Conservation (phyloP, 495 filamentous ascomycete species). For the Annulohypoxylon moriforme region DNA sequence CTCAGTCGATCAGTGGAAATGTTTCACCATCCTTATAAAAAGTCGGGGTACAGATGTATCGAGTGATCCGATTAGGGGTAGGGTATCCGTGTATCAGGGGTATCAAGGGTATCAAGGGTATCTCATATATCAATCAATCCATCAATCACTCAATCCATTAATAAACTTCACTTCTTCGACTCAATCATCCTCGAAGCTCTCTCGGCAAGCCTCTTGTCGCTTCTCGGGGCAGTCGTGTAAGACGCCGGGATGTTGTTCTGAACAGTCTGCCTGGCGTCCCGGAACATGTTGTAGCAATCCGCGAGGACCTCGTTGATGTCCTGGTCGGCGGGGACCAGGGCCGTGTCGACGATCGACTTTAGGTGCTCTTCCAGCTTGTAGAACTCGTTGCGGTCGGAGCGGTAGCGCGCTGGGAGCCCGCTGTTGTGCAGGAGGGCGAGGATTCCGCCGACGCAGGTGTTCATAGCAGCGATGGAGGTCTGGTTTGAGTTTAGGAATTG, state of each 20-base stretch:
- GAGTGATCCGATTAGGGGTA: background rate
- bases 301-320: conserved; percentile 54
- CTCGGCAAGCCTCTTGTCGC: conserved; percentile 9
- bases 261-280: conserved; percentile 55
- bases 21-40: conserved; percentile 2
- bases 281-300: conserved; percentile 55
- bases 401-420: conserved; percentile 61
- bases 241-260: conserved; percentile 57
- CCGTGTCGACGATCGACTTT: conserved; percentile 58
- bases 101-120: background rate
- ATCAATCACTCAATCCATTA: too few relatives aligned
- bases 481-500: conserved; percentile 22
- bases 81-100: background rate
- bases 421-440: conserved; percentile 64
- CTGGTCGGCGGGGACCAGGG: conserved; percentile 53
- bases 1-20: conserved; percentile 5
- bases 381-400: conserved; percentile 59
- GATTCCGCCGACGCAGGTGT: conserved; percentile 61
- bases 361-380: conserved; percentile 58
- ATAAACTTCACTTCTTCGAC: conserved; percentile 32
- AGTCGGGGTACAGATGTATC: background rate
- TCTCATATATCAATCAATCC: background rate
- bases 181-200: conserved; percentile 15
- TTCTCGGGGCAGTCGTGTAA: conserved; percentile 42
- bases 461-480: conserved; percentile 60